Percentiles rank a stretch among this genome's conserved stretches.
These are phyloP conservation scores for Typha latifolia DNA, from an alignment of 176 grass and related monocot species.

Conservation along the genomic window DNA sequence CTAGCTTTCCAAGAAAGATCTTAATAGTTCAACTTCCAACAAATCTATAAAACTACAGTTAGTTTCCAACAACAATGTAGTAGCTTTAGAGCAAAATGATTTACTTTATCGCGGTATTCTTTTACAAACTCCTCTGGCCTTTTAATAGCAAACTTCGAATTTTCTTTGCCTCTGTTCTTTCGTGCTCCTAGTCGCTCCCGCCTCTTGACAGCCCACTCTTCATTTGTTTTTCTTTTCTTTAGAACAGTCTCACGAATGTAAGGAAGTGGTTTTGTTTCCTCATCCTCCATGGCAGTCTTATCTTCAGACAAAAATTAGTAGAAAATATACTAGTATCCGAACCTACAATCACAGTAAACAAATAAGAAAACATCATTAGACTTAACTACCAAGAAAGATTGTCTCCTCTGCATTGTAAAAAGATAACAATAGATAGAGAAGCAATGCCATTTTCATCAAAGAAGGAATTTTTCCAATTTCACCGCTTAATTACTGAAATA, in stretches of 20 bases:
- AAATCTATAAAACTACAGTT: neutral
- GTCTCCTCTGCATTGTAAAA: no score
- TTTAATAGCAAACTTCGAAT: constrained; percentile 45
- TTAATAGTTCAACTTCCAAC: neutral
- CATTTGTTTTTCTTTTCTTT: constrained; percentile 79
- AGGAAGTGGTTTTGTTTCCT: constrained; percentile 31
- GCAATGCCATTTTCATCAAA: no score
- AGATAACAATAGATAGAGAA: no score
- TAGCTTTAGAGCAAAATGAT: neutral
- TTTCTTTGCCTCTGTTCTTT: constrained; percentile 33
- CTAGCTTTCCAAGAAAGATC: neutral
- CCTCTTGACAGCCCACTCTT: constrained; percentile 73
- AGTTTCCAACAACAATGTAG: neutral
- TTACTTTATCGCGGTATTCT: constrained; percentile 70
- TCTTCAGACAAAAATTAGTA: neutral
- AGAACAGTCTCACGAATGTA: constrained; percentile 69
- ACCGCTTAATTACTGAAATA: no score
- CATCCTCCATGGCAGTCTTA: constrained; percentile 41
- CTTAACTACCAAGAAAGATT: no score
- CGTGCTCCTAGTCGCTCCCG: constrained; percentile 30
- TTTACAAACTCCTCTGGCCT: constrained; percentile 79
- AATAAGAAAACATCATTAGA: neutral
- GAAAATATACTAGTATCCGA: neutral
- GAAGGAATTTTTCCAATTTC: no score
- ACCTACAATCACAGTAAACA: neutral